Evolutionary conservation across 331 rosid species (phyloP).

Genomic region (Cydonia oblonga): DNA sequence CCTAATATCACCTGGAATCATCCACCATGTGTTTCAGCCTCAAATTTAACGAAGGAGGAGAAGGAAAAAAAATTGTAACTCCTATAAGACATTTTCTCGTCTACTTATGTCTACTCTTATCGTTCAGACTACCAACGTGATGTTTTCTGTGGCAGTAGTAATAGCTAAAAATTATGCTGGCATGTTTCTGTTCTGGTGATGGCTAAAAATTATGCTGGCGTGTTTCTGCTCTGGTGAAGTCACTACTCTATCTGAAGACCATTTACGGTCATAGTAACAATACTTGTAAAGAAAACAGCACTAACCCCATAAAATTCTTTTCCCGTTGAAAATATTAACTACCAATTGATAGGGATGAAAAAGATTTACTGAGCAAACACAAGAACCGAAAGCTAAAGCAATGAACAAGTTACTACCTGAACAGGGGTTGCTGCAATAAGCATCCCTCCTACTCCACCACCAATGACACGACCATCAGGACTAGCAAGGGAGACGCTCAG

Average conservation of each 20-base stretch:
- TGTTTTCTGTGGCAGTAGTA: too few relatives aligned
- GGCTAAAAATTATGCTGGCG: neutral
- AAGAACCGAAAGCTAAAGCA: neutral
- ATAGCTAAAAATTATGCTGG: too few relatives aligned
- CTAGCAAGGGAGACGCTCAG: conserved; percentile 85
- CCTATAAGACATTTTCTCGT: neutral
- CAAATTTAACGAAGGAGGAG: neutral
- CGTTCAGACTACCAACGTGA: too few relatives aligned
- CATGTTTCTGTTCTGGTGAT: too few relatives aligned
- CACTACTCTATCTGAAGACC: neutral
- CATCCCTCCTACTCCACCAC: conserved; percentile 85
- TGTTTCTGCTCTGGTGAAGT: neutral
- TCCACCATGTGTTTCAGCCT: conserved; percentile 5
- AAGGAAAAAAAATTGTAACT: neutral
- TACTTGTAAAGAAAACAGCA: neutral
- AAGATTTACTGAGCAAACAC: neutral
- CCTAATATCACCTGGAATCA: conserved; percentile 83
- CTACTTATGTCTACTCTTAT: neutral
- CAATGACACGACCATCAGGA: conserved; percentile 86
- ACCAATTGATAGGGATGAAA: neutral
- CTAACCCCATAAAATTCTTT: neutral
- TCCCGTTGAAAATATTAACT: neutral
- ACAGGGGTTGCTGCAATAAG: conserved; percentile 86
- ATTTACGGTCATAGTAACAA: neutral
- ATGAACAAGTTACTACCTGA: conserved; percentile 50